Conservation (phyloP, 1,284 basidiomycete species). For the Cerrena zonata region DNA sequence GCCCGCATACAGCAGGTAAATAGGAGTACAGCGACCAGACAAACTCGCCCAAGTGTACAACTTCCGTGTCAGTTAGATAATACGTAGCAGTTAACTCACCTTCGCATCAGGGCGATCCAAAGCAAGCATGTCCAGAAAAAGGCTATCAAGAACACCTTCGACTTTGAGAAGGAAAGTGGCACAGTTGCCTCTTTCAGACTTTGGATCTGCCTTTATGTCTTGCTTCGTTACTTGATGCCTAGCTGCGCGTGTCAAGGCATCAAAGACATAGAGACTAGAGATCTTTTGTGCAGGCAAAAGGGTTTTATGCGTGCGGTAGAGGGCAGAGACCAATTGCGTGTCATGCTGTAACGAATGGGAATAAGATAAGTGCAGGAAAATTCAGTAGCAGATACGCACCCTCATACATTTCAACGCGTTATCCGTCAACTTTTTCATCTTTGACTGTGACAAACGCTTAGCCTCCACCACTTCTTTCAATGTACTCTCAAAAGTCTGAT, state of each 20-base stretch:
- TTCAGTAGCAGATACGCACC: conserved; percentile 37
- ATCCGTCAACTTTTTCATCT: conserved; percentile 71
- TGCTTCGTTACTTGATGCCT: conserved; percentile 63
- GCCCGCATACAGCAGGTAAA: too few species aligned
- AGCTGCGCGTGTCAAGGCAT: conserved; percentile 83
- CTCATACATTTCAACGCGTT: conserved; percentile 69
- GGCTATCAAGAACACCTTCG: conserved; percentile 77
- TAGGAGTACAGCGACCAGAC: too few species aligned
- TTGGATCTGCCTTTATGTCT: conserved; percentile 48
- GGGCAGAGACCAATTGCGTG: conserved; percentile 75
- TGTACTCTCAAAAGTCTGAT: conserved; percentile 70
- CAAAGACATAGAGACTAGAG: conserved; percentile 83
- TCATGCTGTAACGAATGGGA: conserved; percentile 69
- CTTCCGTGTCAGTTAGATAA: conserved; percentile 12
- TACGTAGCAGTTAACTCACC: conserved; percentile 53
- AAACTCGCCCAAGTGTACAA: too few species aligned
- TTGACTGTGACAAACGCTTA: conserved; percentile 78
- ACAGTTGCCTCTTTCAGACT: conserved; percentile 60
- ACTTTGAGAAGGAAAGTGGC: conserved; percentile 81
- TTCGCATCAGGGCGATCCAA: conserved; percentile 64
- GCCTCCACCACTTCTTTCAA: conserved; percentile 75
- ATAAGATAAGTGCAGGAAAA: conserved; percentile 1
- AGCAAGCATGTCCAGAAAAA: conserved; percentile 75
- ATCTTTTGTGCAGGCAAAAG: conserved; percentile 65
- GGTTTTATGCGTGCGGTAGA: conserved; percentile 81